Base-by-base conservation (phyloP, 1,139 yeast species). In the Diutina neorugosa region DNA sequence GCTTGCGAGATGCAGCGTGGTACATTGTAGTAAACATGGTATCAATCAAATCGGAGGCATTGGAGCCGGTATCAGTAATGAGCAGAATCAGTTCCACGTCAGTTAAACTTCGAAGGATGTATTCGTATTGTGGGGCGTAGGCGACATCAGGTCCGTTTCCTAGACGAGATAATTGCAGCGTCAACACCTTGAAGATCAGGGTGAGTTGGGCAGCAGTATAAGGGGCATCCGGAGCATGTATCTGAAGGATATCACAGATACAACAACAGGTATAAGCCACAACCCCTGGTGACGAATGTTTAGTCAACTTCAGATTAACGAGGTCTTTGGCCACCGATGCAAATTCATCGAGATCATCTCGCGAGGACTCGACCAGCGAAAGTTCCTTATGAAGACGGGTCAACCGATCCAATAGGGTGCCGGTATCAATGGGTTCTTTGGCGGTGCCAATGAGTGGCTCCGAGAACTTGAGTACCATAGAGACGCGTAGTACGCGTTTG, bases 221-320 rank as follows among this genome's bases (percentile, higher is more conserved):
- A 6, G 98, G 97, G 4, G 97, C 96, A 65, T 90, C 88, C 0
- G 97, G 97, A 0, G 96, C 97, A 63, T 76, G 84, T 11, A 90
- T 67, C 56, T 96, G 74, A 48, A 91, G 67, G 14, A 91, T 71
- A 64, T 90, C 96, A 3, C 91, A 77, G 11, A 90, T 60, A 57
- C 94, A 82, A 62, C 96, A 85, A 18, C 94, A 83, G 2, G 78
- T 77, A 56, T 75, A 80, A 0, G 91, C 82, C 59, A 83, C 86
- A 3, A 90, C 82, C 3, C 95, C 95, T 3, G 67, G 59, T 61
- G 88, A 89, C 53, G 80, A 70, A 61, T 85, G 85, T 44, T 69
- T 73, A 9, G 86, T 58, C 20, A 88, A 68, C 60, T 83, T 85
- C 55, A 76, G 76, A 59, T 79, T 78, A 5, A 78, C 71, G 51